phyloP scores from a whole-genome alignment of 345 rosid genomes.

The Excoecaria cochinchinensis region DNA sequence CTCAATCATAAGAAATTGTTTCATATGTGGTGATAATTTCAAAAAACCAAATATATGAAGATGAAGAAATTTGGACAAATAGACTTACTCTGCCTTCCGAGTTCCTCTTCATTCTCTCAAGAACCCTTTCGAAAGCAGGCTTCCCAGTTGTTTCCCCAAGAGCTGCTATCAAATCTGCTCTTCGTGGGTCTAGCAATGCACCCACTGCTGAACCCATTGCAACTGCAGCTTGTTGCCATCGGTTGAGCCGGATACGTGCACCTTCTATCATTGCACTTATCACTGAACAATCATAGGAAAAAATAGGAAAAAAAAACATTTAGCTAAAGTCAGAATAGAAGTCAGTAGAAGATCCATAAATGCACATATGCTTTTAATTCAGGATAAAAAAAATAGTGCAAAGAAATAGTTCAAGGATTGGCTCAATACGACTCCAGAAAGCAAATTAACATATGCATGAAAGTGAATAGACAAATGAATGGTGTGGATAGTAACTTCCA shows the following conservation, averaged over 20 bases:
- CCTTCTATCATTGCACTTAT: constrained; percentile 33
- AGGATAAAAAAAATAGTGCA: background rate
- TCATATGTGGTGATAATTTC: background rate
- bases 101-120: constrained; percentile 58
- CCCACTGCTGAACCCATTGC: constrained; percentile 68
- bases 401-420: background rate
- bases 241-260: constrained; percentile 43
- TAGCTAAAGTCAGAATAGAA: background rate
- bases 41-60: background rate
- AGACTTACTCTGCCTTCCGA: constrained; percentile 64
- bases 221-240: constrained; percentile 76
- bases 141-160: constrained; percentile 75
- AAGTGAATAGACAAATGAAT: background rate
- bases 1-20: background rate
- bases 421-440: background rate
- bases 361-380: background rate
- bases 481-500: background rate
- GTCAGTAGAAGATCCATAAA: background rate
- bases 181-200: constrained; percentile 64
- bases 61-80: background rate
- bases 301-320: background rate
- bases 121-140: constrained; percentile 68
- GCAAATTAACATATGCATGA: background rate
- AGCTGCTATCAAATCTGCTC: constrained; percentile 75
- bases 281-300: background rate